A percentile compares a stretch with the other conserved stretches of the same genome.
Conservation (phyloP, 2,329 filamentous ascomycete species). For the Sclerotinia sclerotiorum region DNA sequence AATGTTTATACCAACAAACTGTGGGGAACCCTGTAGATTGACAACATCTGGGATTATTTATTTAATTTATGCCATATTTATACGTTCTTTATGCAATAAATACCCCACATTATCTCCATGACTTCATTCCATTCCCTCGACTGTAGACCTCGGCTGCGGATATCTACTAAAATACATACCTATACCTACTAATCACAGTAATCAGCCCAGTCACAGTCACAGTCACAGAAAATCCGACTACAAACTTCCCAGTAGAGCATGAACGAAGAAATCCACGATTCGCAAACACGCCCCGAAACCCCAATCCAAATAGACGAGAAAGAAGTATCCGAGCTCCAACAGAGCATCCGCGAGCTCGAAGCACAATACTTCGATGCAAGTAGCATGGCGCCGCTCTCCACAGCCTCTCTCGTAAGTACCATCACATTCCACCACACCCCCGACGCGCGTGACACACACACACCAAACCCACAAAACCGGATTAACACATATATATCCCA, state of each 20-base stretch:
- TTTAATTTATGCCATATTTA: background rate
- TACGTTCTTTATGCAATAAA: constrained; percentile 2
- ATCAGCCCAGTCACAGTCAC: no score
- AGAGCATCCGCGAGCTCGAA: constrained; percentile 35
- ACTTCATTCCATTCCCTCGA: constrained; percentile 17
- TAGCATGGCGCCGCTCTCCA: constrained; percentile 40
- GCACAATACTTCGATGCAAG: constrained; percentile 40
- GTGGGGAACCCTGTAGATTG: constrained; percentile 5
- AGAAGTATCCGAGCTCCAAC: constrained; percentile 35
- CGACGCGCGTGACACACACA: background rate
- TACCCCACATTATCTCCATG: constrained; percentile 16
- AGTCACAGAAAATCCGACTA: no score
- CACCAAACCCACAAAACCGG: no score
- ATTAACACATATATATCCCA: background rate
- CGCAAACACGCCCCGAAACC: background rate
- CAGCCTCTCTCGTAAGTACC: constrained; percentile 36
- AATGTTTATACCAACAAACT: background rate
- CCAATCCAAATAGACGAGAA: constrained; percentile 38
- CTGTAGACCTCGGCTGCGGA: constrained; percentile 4
- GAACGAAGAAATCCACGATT: background rate
- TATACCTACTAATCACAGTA: background rate
- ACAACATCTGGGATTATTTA: background rate
- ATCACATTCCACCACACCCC: background rate
- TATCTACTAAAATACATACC: background rate
- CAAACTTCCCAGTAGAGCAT: background rate